phyloP scores from a whole-genome alignment of 2,329 filamentous ascomycete genomes.

The Diaporthe sp. region DNA sequence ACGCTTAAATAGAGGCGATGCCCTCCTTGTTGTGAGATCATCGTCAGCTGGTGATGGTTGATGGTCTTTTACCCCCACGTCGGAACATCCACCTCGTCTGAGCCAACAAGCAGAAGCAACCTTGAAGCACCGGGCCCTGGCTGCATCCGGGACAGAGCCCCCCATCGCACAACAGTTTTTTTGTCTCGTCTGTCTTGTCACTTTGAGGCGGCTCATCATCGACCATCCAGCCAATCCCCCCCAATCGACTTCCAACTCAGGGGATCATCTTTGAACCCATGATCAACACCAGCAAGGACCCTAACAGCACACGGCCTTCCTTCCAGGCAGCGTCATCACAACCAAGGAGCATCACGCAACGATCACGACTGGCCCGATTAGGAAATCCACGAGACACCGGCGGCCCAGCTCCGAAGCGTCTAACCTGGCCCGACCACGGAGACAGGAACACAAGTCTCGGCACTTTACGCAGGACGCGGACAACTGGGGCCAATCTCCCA shows the following conservation, averaged over 20 bases:
- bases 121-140: neutral
- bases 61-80: constrained; percentile 38
- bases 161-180: constrained; percentile 13
- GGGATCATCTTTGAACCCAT: constrained; percentile 1
- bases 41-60: constrained; percentile 29
- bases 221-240: neutral
- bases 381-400: constrained; percentile 38
- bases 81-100: constrained; percentile 12
- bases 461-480: constrained; percentile 31
- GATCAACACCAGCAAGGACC: constrained; percentile 16
- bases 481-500: constrained; percentile 22
- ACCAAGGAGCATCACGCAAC: constrained; percentile 22
- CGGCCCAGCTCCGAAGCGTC: constrained; percentile 38
- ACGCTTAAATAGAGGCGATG: constrained; percentile 39
- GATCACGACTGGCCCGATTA: constrained; percentile 28
- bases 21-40: constrained; percentile 31
- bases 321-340: neutral
- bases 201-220: neutral
- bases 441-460: constrained; percentile 28
- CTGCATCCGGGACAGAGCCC: neutral
- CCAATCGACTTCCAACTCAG: neutral
- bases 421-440: constrained; percentile 13
- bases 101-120: constrained; percentile 7
- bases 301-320: neutral
- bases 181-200: neutral